phyloP scores from a whole-genome alignment of 805 yeast species.

The Candida vartiovaarae region DNA sequence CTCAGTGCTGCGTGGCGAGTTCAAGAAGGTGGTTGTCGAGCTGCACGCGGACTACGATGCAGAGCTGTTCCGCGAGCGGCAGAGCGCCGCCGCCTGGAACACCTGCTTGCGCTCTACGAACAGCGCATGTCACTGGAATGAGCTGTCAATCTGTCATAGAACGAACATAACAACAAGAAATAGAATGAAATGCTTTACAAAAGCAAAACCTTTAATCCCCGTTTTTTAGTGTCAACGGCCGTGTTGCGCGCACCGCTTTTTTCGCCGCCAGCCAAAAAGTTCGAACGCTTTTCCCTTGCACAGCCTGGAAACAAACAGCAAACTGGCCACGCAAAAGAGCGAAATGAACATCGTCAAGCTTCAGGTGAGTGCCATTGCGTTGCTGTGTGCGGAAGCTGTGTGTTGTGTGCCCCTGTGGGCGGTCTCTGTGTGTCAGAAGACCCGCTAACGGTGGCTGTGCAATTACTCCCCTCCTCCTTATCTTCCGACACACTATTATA shows the following conservation, averaged over 20 bases:
- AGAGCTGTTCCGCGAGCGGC: constrained; percentile 51
- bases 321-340: background rate
- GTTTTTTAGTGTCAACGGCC: too few species aligned
- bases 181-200: background rate
- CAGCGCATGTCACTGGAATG: constrained; percentile 5
- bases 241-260: too few species aligned
- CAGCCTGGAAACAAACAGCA: too few species aligned
- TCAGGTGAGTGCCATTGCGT: constrained; percentile 36
- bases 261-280: too few species aligned
- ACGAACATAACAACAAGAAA: background rate
- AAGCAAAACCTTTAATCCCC: too few species aligned
- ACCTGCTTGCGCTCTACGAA: constrained; percentile 29
- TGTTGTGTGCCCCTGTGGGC: background rate
- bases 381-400: background rate
- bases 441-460: too few species aligned
- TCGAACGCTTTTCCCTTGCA: too few species aligned
- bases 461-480: background rate
- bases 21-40: constrained; percentile 55
- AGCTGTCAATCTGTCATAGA: too few species aligned
- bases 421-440: too few species aligned
- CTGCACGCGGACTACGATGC: constrained; percentile 55
- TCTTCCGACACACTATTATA: background rate
- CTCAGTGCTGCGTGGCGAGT: constrained; percentile 58
- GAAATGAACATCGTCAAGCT: constrained; percentile 58
- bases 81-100: constrained; percentile 39